A percentile compares a stretch with the other conserved stretches of the same genome.
Evolutionary conservation across 2,329 filamentous ascomycete genomes (phyloP).

Genomic region (Aspergillus tanneri): DNA sequence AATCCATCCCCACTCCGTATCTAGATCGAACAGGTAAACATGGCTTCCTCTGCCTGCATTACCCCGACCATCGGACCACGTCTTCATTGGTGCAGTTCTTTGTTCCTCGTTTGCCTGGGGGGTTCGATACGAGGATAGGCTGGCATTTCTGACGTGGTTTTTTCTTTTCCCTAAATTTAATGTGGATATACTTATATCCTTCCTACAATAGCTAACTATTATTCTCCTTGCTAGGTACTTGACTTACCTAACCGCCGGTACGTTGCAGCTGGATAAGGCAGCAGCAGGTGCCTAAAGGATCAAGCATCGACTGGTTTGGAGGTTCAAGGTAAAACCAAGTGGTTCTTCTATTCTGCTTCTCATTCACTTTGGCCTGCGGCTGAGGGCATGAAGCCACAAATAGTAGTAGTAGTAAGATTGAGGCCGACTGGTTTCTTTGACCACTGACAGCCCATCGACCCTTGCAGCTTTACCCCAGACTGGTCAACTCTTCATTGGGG

Average conservation of each 20-base stretch:
- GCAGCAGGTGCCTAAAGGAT: background rate
- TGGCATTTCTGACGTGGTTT: background rate
- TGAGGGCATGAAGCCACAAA: too few species aligned
- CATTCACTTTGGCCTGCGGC: background rate
- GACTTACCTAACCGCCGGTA: too few species aligned
- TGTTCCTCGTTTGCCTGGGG: background rate
- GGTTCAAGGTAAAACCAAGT: background rate
- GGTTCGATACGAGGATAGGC: too few species aligned
- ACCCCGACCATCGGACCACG: background rate
- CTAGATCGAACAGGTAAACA: too few species aligned
- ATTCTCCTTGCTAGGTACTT: too few species aligned
- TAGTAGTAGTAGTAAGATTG: too few species aligned
- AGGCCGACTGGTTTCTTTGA: too few species aligned
- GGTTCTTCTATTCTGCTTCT: background rate
- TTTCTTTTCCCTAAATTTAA: too few species aligned
- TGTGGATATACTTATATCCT: too few species aligned
- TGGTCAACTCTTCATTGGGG: background rate
- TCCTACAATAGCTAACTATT: too few species aligned
- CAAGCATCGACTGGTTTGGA: background rate
- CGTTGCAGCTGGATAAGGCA: background rate
- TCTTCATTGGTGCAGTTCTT: background rate
- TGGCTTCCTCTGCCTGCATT: background rate
- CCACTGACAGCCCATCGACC: background rate
- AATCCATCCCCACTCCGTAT: too few species aligned
- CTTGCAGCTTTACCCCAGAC: slow-evolving; percentile 3